Base-by-base conservation (phyloP, 2,329 filamentous ascomycete genomes). In the Xylariaceae sp. region DNA sequence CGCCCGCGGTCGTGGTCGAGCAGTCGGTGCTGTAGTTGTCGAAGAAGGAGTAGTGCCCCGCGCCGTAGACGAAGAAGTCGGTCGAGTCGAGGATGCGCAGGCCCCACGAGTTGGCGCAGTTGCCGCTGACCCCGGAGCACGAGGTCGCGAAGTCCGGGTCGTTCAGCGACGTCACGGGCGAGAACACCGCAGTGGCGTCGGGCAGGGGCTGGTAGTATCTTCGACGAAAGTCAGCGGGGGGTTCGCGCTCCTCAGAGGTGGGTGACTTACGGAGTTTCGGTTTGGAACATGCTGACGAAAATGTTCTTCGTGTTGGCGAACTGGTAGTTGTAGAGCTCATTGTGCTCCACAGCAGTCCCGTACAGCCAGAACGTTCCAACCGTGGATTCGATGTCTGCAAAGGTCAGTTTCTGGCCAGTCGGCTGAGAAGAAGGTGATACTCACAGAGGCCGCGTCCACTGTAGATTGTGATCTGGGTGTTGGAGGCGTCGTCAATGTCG, bases 201-300 rank as follows among this genome's bases (percentile, higher is more conserved):
- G 77, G 77, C 41, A 68, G 70, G 16, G 72, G 69, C 58, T 80
- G 76, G 58, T 70, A 82, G 59, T 83, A 83, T n/a, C n/a, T n/a
- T n/a, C n/a, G n/a, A n/a, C n/a, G n/a, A n/a, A n/a, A n/a, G n/a
- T n/a, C n/a, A n/a, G n/a, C n/a, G n/a, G n/a, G n/a, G n/a, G n/a
- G n/a, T n/a, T n/a, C n/a, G n/a, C n/a, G n/a, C n/a, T n/a, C n/a
- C n/a, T n/a, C n/a, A n/a, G n/a, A n/a, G n/a, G n/a, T n/a, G n/a
- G n/a, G n/a, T n/a, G n/a, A n/a, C n/a, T n/a, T n/a, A n/a, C 2
- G 78, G 74, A 3, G 77, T 77, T 54, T 83, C 77, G 30, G 77
- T 77, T 51, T 82, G 77, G 39, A 80, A 71, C 52, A 75, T 64
- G 32, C 72, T 73, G 51, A 69, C 68, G 55, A 70, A 77, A 46